Percentiles rank a stretch among this genome's conserved stretches.
Conservation (phyloP, 352 stramenopile genomes). For the Phytophthora citrophthora region DNA sequence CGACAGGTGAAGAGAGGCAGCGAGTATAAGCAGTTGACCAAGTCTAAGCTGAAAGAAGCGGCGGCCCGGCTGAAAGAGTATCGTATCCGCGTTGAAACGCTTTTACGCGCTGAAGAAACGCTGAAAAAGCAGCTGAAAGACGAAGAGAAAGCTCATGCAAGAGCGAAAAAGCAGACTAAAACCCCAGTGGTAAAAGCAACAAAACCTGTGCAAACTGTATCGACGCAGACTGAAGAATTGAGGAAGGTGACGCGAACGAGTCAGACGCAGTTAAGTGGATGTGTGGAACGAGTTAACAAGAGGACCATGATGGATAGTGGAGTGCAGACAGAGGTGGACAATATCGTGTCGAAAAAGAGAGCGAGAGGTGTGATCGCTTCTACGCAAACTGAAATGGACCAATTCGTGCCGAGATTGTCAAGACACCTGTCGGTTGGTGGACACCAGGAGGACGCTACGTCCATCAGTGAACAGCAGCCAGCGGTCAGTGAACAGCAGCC, state of each 20-base stretch:
- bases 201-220: slow-evolving; percentile 8
- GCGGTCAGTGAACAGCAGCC: slow-evolving; percentile 5
- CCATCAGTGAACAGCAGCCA: slow-evolving; percentile 1
- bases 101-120: slow-evolving; percentile 40
- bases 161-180: slow-evolving; percentile 22
- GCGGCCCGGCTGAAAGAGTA: slow-evolving; percentile 66
- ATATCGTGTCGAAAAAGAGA: slow-evolving; percentile 12
- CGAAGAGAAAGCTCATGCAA: slow-evolving; percentile 4
- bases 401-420: slow-evolving; percentile 24
- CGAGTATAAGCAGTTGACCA: slow-evolving; percentile 67
- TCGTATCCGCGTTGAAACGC: slow-evolving; percentile 57
- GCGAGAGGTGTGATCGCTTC: not conserved
- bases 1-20: slow-evolving; percentile 37
- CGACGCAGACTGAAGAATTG: slow-evolving; percentile 27
- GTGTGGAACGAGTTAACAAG: slow-evolving; percentile 17
- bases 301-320: slow-evolving; percentile 5
- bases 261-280: slow-evolving; percentile 36
- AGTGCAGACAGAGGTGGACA: slow-evolving; percentile 28
- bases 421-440: not conserved
- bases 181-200: slow-evolving; percentile 10
- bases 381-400: slow-evolving; percentile 7
- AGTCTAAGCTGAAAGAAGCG: slow-evolving; percentile 74
- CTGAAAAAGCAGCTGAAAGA: slow-evolving; percentile 30
- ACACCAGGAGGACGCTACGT: slow-evolving; percentile 2
- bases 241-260: slow-evolving; percentile 8